Base-by-base conservation (phyloP, 2,329 filamentous ascomycete genomes). In the Sporothrix inflata region DNA sequence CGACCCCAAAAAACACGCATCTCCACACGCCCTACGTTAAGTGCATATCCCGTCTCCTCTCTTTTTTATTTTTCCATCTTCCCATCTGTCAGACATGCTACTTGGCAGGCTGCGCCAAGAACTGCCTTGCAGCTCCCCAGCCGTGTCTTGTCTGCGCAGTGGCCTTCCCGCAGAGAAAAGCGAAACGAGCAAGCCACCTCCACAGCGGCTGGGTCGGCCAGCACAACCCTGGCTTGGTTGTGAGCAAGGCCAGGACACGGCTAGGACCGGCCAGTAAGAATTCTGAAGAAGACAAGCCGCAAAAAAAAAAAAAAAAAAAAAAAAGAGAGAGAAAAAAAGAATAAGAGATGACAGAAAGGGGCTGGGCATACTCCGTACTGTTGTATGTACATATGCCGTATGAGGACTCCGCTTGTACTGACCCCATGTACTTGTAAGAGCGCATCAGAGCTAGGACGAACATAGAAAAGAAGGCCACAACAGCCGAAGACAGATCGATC, bases 91-190 rank as follows among this genome's bases (percentile, higher is more conserved):
- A 19, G 11, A 49, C 21, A 38, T 47, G 21, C 38, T 38, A 55
- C 51, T 42, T 70, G 21, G 68, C 68, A 60, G 68, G 24, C 21
- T 24, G 51, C 60, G 53, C 68, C 53, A 70, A 70, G 53, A 27
- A 27, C 19, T 5, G 14, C 38, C 51, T 60, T 60, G 61, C 61
- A 65, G 67, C 49, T 42, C 1, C 16, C 51, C 67, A 69, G 49
- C 67, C 67, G 51, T 60, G 67, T 69, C 53, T 69, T 55, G 66
- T 24, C 19, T 40, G 34, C 47, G 47, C 27, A n/a, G 49, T 42
- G 67, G 49, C 49, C 66, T 53, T 21, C 19, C 67, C 6, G 49
- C 6, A 38, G 19, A 40, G 11, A 40, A 47, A 45, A 24, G 38
- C 30, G 42, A 49, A 21, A 34, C 63, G 19, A 34, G 42, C 21